Evolutionary conservation across 805 yeast species (phyloP).

Genomic region (Wickerhamiella allomyrinae): DNA sequence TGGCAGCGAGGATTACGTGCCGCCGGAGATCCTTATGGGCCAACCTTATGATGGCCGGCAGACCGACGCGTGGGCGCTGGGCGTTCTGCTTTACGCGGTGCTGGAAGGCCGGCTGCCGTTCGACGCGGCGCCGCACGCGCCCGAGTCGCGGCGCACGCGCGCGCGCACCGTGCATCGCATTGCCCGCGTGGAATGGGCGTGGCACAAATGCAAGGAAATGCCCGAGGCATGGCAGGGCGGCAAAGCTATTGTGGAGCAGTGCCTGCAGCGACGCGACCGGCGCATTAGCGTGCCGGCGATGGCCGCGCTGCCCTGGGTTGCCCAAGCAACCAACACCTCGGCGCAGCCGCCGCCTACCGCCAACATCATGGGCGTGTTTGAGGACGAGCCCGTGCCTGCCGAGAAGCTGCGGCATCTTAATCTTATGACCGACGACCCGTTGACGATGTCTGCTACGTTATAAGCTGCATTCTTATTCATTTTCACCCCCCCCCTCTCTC

Average conservation of each 20-base stretch:
- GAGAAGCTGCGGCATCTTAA: background rate
- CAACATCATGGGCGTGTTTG: background rate
- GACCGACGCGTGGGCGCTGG: constrained; percentile 90
- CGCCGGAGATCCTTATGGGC: constrained; percentile 88
- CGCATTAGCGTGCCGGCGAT: constrained; percentile 29
- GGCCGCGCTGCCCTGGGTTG: constrained; percentile 26
- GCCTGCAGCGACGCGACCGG: constrained; percentile 36
- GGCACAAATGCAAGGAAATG: constrained; percentile 41
- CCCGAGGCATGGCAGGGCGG: constrained; percentile 33
- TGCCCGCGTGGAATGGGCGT: constrained; percentile 84
- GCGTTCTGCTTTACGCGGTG: constrained; percentile 75
- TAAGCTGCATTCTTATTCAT: too few relatives aligned
- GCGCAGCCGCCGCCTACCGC: background rate
- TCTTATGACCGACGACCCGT: background rate
- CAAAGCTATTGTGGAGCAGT: constrained; percentile 35
- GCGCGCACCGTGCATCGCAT: constrained; percentile 69
- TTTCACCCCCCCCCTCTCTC: too few relatives aligned
- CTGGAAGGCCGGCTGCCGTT: constrained; percentile 83
- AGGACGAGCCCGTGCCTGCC: background rate
- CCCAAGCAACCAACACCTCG: constrained; percentile 5
- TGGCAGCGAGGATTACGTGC: constrained; percentile 92
- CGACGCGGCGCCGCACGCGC: constrained; percentile 50
- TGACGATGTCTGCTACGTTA: too few relatives aligned
- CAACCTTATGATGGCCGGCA: constrained; percentile 80
- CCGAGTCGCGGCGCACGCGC: constrained; percentile 27